These are phyloP conservation scores for Starmerella etchellsii DNA, from an alignment of 805 yeast genomes.

Conservation along the genomic window DNA sequence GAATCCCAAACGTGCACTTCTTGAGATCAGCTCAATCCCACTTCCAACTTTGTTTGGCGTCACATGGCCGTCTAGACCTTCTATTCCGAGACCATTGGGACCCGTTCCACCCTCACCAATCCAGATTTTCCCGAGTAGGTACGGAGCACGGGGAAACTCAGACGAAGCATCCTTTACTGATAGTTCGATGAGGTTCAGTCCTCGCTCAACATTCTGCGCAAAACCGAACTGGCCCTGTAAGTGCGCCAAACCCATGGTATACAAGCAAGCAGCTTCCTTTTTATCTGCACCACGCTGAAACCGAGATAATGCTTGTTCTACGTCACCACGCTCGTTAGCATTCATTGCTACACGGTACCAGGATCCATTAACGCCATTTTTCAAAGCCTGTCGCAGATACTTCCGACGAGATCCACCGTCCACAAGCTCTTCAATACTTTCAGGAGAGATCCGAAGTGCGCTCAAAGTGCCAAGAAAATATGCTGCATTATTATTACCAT, in stretches of 20 bases:
- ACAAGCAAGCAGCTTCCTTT: slow-evolving; percentile 30
- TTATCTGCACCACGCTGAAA: slow-evolving; percentile 28
- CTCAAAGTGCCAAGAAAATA: slow-evolving; percentile 6
- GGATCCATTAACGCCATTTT: slow-evolving; percentile 26
- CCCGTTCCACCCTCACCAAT: slow-evolving; percentile 29
- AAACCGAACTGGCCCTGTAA: slow-evolving; percentile 22
- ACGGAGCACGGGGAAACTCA: slow-evolving; percentile 31
- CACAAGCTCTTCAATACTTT: not conserved
- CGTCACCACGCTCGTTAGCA: slow-evolving; percentile 26
- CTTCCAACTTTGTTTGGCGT: slow-evolving; percentile 5
- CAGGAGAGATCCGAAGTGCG: not conserved
- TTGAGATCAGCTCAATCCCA: slow-evolving; percentile 25
- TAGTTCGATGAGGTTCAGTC: slow-evolving; percentile 20
- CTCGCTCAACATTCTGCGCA: slow-evolving; percentile 19
- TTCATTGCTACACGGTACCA: slow-evolving; percentile 28
- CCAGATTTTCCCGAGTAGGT: slow-evolving; percentile 27
- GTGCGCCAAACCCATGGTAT: slow-evolving; percentile 28
- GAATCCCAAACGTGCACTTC: slow-evolving; percentile 29
- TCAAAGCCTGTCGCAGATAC: slow-evolving; percentile 23
- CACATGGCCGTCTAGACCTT: not conserved
- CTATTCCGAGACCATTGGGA: slow-evolving; percentile 7
- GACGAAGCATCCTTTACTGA: slow-evolving; percentile 26
- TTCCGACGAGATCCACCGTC: slow-evolving; percentile 2
- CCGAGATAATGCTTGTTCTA: slow-evolving; percentile 24
- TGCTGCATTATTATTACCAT: slow-evolving; percentile 19